Evolutionary conservation across 805 yeast species (phyloP).

Genomic region (Yamadazyma kitorensis): DNA sequence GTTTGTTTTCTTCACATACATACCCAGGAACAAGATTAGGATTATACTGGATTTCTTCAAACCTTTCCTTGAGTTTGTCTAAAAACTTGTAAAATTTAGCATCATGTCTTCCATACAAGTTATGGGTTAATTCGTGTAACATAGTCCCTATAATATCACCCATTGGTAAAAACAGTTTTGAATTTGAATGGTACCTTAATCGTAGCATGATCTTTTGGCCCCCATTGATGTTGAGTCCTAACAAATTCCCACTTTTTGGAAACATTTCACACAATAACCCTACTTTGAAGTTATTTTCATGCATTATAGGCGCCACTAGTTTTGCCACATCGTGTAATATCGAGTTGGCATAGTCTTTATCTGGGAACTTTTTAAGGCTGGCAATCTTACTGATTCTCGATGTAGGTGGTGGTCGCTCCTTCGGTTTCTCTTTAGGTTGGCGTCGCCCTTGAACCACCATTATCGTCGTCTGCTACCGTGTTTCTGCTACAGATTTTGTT

Average conservation of each 20-base stretch:
- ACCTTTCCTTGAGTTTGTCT: constrained; percentile 58
- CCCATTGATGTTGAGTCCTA: constrained; percentile 79
- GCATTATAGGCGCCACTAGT: constrained; percentile 76
- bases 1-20: constrained; percentile 44
- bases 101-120: constrained; percentile 78
- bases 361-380: constrained; percentile 32
- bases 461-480: no score
- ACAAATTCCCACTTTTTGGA: constrained; percentile 61
- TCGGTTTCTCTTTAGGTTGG: constrained; percentile 9
- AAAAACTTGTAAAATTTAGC: constrained; percentile 60
- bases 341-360: constrained; percentile 40
- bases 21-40: constrained; percentile 37
- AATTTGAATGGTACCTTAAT: constrained; percentile 57
- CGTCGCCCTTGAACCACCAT: constrained; percentile 11
- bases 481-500: no score
- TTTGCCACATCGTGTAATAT: constrained; percentile 67
- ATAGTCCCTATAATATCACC: constrained; percentile 73
- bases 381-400: constrained; percentile 35
- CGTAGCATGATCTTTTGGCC: constrained; percentile 75
- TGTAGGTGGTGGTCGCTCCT: constrained; percentile 31
- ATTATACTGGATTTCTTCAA: constrained; percentile 41
- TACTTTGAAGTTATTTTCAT: constrained; percentile 61
- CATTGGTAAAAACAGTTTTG: constrained; percentile 56
- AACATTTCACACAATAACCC: constrained; percentile 73
- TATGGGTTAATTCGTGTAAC: constrained; percentile 87